Conservation (phyloP, 495 filamentous ascomycete species). For the Astrothelium macrocarpum region DNA sequence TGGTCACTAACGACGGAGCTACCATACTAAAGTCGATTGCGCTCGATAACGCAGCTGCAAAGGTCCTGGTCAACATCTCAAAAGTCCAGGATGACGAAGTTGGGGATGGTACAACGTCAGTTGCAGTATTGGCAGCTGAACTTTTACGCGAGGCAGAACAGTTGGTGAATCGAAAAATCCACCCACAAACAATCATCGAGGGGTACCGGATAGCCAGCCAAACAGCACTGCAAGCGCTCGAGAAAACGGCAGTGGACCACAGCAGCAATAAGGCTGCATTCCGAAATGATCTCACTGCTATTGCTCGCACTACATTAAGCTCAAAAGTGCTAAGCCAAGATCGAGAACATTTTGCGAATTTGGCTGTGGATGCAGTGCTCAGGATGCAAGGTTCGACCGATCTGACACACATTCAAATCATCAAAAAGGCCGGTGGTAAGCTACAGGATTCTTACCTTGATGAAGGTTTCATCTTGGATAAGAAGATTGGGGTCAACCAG, state of each 20-base stretch:
- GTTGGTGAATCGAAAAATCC: slow-evolving; percentile 92
- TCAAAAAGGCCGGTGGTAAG: slow-evolving; percentile 98
- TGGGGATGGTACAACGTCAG: slow-evolving; percentile 87
- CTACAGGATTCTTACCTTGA: slow-evolving; percentile 94
- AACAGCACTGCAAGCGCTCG: slow-evolving; percentile 75
- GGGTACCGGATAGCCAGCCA: slow-evolving; percentile 93
- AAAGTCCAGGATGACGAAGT: slow-evolving; percentile 99
- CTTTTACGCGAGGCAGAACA: slow-evolving; percentile 93
- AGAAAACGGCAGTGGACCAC: slow-evolving; percentile 77
- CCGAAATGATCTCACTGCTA: slow-evolving; percentile 78
- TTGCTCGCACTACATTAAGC: slow-evolving; percentile 93
- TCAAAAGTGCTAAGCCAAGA: slow-evolving; percentile 96
- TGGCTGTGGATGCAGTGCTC: slow-evolving; percentile 88
- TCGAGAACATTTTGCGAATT: slow-evolving; percentile 77
- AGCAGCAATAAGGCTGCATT: slow-evolving; percentile 73
- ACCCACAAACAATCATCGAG: slow-evolving; percentile 98
- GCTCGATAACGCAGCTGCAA: slow-evolving; percentile 96
- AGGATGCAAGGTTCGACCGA: slow-evolving; percentile 86
- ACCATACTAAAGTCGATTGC: slow-evolving; percentile 98
- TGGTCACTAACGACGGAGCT: slow-evolving; percentile 97
- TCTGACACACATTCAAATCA: slow-evolving; percentile 95
- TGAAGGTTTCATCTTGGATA: slow-evolving; percentile 96
- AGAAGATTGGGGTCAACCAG: slow-evolving; percentile 97
- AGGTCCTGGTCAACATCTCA: slow-evolving; percentile 96
- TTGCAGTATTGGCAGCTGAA: slow-evolving; percentile 89